Evolutionary conservation across 371 early-diverging fungal species (phyloP).

Genomic region (Amoeboaphelidium occidentale): DNA sequence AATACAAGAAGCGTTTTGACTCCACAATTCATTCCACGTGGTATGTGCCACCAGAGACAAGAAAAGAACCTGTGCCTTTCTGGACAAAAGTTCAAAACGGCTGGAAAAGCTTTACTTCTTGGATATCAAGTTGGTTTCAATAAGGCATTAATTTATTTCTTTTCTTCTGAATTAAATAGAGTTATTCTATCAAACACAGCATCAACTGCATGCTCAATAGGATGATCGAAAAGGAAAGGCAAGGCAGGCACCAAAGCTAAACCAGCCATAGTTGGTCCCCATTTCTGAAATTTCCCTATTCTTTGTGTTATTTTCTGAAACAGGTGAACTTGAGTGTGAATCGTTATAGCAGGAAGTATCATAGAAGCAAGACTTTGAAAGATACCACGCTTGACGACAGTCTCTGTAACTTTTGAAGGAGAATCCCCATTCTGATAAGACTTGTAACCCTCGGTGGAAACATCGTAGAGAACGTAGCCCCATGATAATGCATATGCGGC

Average conservation of each 20-base stretch:
- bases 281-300: conserved; percentile 12
- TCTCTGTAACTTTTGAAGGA: conserved; percentile 20
- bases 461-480: conserved; percentile 33
- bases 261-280: conserved; percentile 41
- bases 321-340: conserved; percentile 44
- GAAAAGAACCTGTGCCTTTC: no score
- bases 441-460: conserved; percentile 40
- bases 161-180: no score
- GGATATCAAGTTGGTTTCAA: no score
- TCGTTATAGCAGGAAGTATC: conserved; percentile 39
- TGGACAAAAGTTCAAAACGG: no score
- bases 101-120: no score
- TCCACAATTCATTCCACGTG: no score
- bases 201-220: conserved; percentile 37
- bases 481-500: conserved; percentile 36
- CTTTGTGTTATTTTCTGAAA: conserved; percentile 23
- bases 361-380: conserved; percentile 43
- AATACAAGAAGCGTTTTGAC: no score
- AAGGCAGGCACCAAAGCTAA: conserved; percentile 37
- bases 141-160: no score
- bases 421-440: conserved; percentile 19
- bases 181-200: conserved; percentile 16
- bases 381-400: conserved; percentile 30
- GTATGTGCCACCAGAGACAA: no score
- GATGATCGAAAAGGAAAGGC: conserved; percentile 44